These are phyloP conservation scores for Suillus spraguei DNA, from an alignment of 768 basidiomycete species.

Conservation along the genomic window DNA sequence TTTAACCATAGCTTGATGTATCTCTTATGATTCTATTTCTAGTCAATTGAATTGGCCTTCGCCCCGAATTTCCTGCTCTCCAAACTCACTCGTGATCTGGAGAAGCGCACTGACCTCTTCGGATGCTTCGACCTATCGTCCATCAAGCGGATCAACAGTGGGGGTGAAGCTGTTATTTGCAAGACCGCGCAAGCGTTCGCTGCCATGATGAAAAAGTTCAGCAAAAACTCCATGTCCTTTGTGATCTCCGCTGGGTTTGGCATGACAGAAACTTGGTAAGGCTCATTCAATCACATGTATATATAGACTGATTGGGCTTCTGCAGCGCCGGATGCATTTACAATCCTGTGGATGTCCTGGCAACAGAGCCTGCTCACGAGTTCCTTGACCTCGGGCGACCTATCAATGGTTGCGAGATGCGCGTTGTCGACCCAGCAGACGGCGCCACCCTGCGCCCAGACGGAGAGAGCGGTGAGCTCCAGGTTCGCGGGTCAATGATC, in stretches of 20 bases:
- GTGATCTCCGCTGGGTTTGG: conserved; percentile 36
- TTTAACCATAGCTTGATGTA: conserved; percentile 20
- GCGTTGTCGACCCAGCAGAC: conserved; percentile 33
- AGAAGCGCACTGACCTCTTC: conserved; percentile 24
- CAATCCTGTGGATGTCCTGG: conserved; percentile 29
- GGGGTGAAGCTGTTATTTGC: conserved; percentile 45
- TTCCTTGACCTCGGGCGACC: conserved; percentile 41
- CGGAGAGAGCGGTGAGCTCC: conserved; percentile 40
- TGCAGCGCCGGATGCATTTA: conserved; percentile 43
- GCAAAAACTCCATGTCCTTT: conserved; percentile 20
- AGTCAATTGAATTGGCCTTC: conserved; percentile 35
- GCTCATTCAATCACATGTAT: neutral
- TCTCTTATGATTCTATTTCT: conserved; percentile 9
- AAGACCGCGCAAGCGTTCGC: conserved; percentile 40
- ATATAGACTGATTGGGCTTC: neutral
- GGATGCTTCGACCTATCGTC: conserved; percentile 36
- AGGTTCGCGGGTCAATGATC: conserved; percentile 43
- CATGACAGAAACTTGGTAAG: conserved; percentile 46
- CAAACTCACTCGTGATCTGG: conserved; percentile 37
- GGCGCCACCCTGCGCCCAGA: conserved; percentile 29
- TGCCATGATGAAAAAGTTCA: conserved; percentile 30
- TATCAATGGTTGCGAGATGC: conserved; percentile 36
- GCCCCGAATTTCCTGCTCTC: conserved; percentile 47
- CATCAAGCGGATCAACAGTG: conserved; percentile 40
- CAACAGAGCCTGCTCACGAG: conserved; percentile 26